These are phyloP conservation scores for Parathielavia hyrcaniae DNA, from an alignment of 495 filamentous ascomycete genomes.

Conservation along the genomic window DNA sequence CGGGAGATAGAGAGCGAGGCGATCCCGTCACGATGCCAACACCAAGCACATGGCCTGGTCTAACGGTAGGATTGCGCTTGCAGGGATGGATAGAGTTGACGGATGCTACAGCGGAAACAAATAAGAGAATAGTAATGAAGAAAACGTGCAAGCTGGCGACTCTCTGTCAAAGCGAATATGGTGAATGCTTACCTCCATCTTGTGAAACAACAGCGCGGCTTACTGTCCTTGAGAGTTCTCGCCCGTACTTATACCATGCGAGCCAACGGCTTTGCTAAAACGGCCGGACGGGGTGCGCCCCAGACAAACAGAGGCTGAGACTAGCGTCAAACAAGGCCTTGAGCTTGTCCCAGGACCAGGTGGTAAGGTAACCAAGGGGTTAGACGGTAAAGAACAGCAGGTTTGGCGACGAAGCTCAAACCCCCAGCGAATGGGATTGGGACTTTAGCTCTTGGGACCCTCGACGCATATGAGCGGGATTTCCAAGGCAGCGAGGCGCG, in stretches of 20 bases:
- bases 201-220: slow-evolving; percentile 8
- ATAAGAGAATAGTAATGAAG: not conserved
- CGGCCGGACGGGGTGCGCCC: slow-evolving; percentile 11
- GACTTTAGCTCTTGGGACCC: not conserved
- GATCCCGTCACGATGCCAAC: not conserved
- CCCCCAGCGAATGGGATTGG: slow-evolving; percentile 8
- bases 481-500: too few relatives aligned
- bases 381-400: too few relatives aligned
- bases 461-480: not conserved
- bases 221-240: slow-evolving; percentile 1
- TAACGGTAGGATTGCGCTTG: slow-evolving; percentile 1
- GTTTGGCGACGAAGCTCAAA: not conserved
- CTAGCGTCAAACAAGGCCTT: slow-evolving; percentile 15
- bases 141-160: too few relatives aligned
- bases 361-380: not conserved
- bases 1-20: not conserved
- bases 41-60: not conserved
- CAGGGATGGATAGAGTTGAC: not conserved
- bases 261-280: not conserved
- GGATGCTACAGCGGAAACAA: not conserved
- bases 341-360: slow-evolving; percentile 4
- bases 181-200: slow-evolving; percentile 20
- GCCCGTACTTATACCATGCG: not conserved
- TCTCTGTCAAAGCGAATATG: not conserved
- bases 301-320: slow-evolving; percentile 10